A percentile compares a stretch with the other conserved stretches of the same genome.
Evolutionary conservation across 2,329 filamentous ascomycete genomes (phyloP).

Genomic region (Myriangium duriaei): DNA sequence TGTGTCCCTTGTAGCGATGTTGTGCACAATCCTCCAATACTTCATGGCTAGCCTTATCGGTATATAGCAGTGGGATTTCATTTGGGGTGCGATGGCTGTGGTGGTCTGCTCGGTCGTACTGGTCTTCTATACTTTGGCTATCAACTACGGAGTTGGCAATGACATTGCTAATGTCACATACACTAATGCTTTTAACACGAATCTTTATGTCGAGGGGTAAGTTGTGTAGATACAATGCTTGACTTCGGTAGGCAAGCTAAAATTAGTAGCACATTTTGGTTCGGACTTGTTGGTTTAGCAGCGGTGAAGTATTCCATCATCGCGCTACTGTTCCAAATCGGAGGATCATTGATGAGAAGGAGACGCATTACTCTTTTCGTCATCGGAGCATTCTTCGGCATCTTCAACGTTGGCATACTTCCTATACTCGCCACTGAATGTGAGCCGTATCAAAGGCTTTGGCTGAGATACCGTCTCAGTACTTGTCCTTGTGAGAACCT

Average conservation of each 20-base stretch:
- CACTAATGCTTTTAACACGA: constrained; percentile 4
- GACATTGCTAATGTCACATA: constrained; percentile 4
- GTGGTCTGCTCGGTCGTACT: too few relatives aligned
- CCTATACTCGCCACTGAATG: constrained; percentile 1
- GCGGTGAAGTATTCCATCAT: constrained; percentile 5
- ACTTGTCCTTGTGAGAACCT: neutral
- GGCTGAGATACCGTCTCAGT: constrained; percentile 1
- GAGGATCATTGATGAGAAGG: constrained; percentile 4
- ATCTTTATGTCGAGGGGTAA: too few relatives aligned
- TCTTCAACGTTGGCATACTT: constrained; percentile 9
- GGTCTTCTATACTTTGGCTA: too few relatives aligned
- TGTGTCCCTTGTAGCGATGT: constrained; percentile 1
- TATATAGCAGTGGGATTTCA: constrained; percentile 6
- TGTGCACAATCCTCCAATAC: constrained; percentile 3
- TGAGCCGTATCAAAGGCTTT: neutral
- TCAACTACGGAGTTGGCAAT: constrained; percentile 4
- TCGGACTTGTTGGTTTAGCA: constrained; percentile 4
- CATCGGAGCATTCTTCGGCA: constrained; percentile 11
- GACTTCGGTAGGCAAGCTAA: too few relatives aligned
- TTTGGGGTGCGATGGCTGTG: constrained; percentile 5
- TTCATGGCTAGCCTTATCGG: constrained; percentile 3
- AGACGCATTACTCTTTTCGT: constrained; percentile 8
- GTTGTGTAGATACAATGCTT: too few relatives aligned
- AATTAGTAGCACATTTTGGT: constrained; percentile 3
- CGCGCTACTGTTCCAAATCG: neutral